These are phyloP conservation scores for Solanum pennellii DNA, from an alignment of 257 asterid genomes.

Conservation along the genomic window DNA sequence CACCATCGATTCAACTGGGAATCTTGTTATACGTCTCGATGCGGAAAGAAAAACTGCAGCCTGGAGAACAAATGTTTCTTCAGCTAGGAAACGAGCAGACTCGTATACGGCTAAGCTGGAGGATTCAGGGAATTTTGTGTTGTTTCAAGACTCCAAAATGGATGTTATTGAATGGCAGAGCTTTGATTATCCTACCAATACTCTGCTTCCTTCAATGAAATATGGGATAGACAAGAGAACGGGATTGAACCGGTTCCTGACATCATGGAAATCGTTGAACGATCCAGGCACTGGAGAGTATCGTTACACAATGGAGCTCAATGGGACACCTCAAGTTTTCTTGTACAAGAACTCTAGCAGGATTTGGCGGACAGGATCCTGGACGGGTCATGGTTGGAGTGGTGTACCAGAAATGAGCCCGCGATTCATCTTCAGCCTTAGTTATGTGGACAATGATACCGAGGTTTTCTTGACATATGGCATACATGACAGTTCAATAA, in stretches of 20 bases:
- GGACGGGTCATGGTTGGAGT: conserved; percentile 22
- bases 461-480: conserved; percentile 13
- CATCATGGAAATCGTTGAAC: conserved; percentile 29
- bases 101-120: conserved; percentile 7
- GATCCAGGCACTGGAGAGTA: conserved; percentile 27
- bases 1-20: conserved; percentile 17
- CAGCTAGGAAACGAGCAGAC: neutral
- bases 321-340: conserved; percentile 17
- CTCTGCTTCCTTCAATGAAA: conserved; percentile 35
- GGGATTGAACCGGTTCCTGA: conserved; percentile 10
- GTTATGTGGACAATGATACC: conserved; percentile 10
- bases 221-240: conserved; percentile 16
- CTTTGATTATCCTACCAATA: conserved; percentile 37
- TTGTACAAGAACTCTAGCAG: neutral
- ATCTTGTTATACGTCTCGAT: conserved; percentile 16
- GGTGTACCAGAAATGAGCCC: conserved; percentile 32
- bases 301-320: conserved; percentile 15
- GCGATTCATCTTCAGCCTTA: conserved; percentile 12
- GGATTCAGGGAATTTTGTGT: conserved; percentile 33
- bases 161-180: conserved; percentile 33
- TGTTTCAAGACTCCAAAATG: conserved; percentile 10
- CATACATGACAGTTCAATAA: conserved; percentile 9
- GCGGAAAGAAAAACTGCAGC: neutral
- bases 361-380: conserved; percentile 31
- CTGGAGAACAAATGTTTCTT: conserved; percentile 26